Conservation (phyloP, 768 basidiomycete genomes). For the Amanita rubescens region DNA sequence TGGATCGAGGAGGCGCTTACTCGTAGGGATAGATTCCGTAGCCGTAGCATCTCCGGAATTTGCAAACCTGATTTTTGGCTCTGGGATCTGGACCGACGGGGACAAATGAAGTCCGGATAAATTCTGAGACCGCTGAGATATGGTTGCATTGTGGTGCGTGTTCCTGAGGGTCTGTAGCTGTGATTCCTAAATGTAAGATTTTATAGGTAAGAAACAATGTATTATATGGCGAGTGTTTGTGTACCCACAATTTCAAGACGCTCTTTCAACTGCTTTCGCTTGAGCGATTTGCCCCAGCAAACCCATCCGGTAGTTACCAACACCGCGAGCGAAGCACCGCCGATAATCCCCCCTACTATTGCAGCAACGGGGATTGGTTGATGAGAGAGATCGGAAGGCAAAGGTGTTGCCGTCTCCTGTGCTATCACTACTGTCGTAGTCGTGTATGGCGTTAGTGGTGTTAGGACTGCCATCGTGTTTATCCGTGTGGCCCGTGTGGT, state of each 20-base stretch:
- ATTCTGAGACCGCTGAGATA: slow-evolving; percentile 13
- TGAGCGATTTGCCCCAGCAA: slow-evolving; percentile 37
- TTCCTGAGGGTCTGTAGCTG: slow-evolving; percentile 27
- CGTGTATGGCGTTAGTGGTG: slow-evolving; percentile 8
- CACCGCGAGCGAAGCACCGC: slow-evolving; percentile 40
- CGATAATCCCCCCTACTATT: slow-evolving; percentile 43
- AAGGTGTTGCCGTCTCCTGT: slow-evolving; percentile 1
- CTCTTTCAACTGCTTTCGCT: slow-evolving; percentile 26
- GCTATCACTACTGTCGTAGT: slow-evolving; percentile 1
- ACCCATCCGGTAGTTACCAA: slow-evolving; percentile 35
- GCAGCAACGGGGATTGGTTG: slow-evolving; percentile 35
- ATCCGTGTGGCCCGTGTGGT: no score
- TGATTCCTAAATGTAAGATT: slow-evolving; percentile 19
- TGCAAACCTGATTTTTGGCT: slow-evolving; percentile 36
- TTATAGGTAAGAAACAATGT: background rate
- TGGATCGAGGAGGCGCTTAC: slow-evolving; percentile 28
- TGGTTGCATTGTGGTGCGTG: slow-evolving; percentile 32
- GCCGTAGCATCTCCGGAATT: slow-evolving; percentile 6
- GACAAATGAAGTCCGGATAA: slow-evolving; percentile 22
- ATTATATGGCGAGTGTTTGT: background rate
- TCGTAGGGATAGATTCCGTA: slow-evolving; percentile 23
- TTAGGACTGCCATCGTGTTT: slow-evolving; percentile 5
- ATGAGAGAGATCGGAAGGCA: slow-evolving; percentile 4
- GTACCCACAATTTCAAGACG: slow-evolving; percentile 18
- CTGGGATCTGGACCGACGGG: slow-evolving; percentile 17